Conservation (phyloP, 495 filamentous ascomycete genomes). For the Letharia lupina region DNA sequence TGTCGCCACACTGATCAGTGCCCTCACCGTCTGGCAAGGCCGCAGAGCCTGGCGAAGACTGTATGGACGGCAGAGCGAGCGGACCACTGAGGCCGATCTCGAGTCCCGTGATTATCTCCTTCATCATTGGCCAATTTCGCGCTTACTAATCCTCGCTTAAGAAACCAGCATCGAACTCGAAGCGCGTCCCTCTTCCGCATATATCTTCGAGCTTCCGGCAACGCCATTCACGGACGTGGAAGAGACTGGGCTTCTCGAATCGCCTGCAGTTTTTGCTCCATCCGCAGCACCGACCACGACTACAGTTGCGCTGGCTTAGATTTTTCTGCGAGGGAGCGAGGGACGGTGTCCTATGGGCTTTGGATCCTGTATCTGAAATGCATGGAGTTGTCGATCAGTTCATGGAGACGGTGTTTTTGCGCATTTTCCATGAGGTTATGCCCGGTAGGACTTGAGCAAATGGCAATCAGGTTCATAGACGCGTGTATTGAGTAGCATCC, state of each 20-base stretch:
- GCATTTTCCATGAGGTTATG: background rate
- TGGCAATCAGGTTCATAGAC: background rate
- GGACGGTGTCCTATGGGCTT: background rate
- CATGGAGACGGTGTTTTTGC: background rate
- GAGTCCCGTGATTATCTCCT: background rate
- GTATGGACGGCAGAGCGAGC: background rate
- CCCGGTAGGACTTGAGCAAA: background rate
- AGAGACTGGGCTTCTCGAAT: background rate
- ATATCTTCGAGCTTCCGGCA: background rate
- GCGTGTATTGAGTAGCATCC: background rate
- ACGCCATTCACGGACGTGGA: too few species aligned
- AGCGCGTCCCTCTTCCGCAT: background rate
- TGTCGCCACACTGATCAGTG: background rate
- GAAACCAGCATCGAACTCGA: background rate
- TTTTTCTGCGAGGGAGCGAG: background rate
- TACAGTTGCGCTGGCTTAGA: background rate
- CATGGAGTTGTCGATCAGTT: background rate
- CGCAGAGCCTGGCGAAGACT: background rate
- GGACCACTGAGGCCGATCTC: background rate
- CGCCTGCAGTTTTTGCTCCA: background rate
- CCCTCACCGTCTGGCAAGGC: background rate
- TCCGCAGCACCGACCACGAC: background rate
- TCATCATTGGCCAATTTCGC: background rate
- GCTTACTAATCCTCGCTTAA: background rate
- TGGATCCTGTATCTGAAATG: background rate